These are phyloP conservation scores for Chaetomium globosum DNA, from an alignment of 2,329 filamentous ascomycete species.

Conservation along the genomic window DNA sequence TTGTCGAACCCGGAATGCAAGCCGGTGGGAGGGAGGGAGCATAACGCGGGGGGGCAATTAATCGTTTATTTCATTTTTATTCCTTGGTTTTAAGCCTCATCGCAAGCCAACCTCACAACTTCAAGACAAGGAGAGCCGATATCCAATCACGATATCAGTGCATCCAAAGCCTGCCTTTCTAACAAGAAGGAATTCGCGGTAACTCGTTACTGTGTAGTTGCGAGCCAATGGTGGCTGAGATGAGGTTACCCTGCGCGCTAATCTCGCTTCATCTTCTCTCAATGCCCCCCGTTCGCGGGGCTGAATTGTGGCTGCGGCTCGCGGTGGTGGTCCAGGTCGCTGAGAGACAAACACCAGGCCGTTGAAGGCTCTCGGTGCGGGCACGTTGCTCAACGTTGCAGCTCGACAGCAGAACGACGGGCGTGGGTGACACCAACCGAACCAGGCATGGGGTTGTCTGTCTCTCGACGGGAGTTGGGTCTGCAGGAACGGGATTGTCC, in stretches of 20 bases:
- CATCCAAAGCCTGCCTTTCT: slow-evolving; percentile 1
- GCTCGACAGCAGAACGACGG: not conserved
- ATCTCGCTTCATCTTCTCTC: slow-evolving; percentile 22
- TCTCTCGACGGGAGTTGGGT: slow-evolving; percentile 11
- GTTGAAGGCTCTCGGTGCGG: not conserved
- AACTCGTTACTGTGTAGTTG: not conserved
- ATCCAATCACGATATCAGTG: not conserved
- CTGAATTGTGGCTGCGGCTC: slow-evolving; percentile 18
- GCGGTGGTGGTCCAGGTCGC: not conserved
- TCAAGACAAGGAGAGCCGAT: too few species aligned
- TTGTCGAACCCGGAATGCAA: slow-evolving; percentile 13
- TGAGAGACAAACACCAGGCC: not conserved
- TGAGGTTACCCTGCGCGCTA: not conserved
- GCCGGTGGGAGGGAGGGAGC: slow-evolving; percentile 3
- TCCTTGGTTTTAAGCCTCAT: slow-evolving; percentile 28
- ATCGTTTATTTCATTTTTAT: slow-evolving; percentile 23
- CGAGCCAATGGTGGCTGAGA: slow-evolving; percentile 17
- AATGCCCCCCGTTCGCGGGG: slow-evolving; percentile 2
- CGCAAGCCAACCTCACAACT: not conserved
- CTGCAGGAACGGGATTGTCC: slow-evolving; percentile 27
- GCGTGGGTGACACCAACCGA: not conserved
- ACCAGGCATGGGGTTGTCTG: not conserved
- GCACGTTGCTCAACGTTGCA: not conserved
- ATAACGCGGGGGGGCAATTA: slow-evolving; percentile 21
- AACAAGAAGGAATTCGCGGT: not conserved